Conservation (phyloP, 371 early-diverging fungal species). For the Amoeboaphelidium protococcarum region DNA sequence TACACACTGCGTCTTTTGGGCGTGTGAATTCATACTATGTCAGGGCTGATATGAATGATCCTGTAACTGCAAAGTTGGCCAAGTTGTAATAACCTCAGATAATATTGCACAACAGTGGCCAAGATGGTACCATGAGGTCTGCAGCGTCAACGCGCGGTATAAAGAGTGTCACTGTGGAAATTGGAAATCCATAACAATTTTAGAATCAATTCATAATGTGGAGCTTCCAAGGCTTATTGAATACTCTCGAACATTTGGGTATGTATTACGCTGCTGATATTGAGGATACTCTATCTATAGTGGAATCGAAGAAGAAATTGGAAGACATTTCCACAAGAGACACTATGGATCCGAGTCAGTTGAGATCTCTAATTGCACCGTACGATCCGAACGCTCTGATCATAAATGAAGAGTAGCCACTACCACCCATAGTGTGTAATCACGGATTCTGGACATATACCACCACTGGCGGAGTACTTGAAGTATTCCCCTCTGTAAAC, state of each 20-base stretch:
- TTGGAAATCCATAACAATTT: slow-evolving; percentile 46
- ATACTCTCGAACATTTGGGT: slow-evolving; percentile 27
- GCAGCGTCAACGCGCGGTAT: slow-evolving; percentile 50
- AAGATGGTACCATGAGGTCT: slow-evolving; percentile 39
- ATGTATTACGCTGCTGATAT: slow-evolving; percentile 27
- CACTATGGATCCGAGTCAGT: no score
- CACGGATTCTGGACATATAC: slow-evolving; percentile 25
- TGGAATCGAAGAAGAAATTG: no score
- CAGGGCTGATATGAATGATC: slow-evolving; percentile 55
- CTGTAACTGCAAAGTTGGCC: slow-evolving; percentile 40
- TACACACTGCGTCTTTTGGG: slow-evolving; percentile 67
- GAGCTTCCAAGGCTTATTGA: slow-evolving; percentile 30
- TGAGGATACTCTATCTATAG: no score
- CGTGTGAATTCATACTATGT: slow-evolving; percentile 66
- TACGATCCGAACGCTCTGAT: no score
- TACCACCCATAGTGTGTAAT: slow-evolving; percentile 15
- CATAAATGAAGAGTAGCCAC: no score
- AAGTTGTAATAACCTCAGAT: slow-evolving; percentile 66
- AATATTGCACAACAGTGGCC: slow-evolving; percentile 9
- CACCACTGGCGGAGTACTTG: slow-evolving; percentile 39
- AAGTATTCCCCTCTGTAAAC: slow-evolving; percentile 60
- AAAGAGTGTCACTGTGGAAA: slow-evolving; percentile 62
- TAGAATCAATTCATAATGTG: slow-evolving; percentile 39
- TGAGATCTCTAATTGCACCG: no score
- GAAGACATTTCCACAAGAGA: no score